A percentile compares a stretch with the other conserved stretches of the same genome.
Conservation (phyloP, 2,329 filamentous ascomycete genomes). For the Simplicillium aogashimaense region DNA sequence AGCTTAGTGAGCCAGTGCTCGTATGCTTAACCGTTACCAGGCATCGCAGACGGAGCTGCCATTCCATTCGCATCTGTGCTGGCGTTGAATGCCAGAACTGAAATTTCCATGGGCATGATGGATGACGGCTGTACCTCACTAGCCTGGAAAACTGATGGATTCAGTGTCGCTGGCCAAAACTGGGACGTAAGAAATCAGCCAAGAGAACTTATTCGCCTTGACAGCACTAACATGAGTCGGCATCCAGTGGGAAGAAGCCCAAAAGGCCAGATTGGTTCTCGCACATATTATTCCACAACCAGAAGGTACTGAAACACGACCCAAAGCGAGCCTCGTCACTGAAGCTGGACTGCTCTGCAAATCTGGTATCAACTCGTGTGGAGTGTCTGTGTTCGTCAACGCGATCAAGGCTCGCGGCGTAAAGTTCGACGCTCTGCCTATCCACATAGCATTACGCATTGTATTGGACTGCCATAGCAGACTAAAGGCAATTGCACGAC, state of each 20-base stretch:
- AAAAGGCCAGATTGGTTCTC: not conserved
- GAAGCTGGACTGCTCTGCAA: conserved; percentile 4
- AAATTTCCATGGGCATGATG: conserved; percentile 4
- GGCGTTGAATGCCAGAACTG: conserved; percentile 2
- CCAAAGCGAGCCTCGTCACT: not conserved
- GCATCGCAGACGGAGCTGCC: not conserved
- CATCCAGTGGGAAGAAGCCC: not conserved
- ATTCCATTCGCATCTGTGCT: not conserved
- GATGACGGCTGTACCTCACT: conserved; percentile 3
- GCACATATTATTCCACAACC: not conserved
- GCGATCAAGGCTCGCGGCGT: conserved; percentile 15
- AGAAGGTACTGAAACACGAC: not conserved
- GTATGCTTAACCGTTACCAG: not conserved
- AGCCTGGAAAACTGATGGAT: conserved; percentile 1
- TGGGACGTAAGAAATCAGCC: conserved; percentile 1
- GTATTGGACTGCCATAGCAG: not conserved
- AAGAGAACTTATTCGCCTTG: no score
- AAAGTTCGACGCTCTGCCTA: conserved; percentile 7
- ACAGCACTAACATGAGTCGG: not conserved
- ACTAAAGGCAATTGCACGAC: not conserved
- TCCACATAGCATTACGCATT: conserved; percentile 1
- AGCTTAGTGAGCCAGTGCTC: no score
- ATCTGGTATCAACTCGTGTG: conserved; percentile 3
- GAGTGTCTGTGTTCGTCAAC: conserved; percentile 17
- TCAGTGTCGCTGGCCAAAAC: conserved; percentile 2